A percentile compares a stretch with the other conserved stretches of the same genome.
phyloP scores from a whole-genome alignment of 108 stramenopile species.

The Skeletonema potamos region DNA sequence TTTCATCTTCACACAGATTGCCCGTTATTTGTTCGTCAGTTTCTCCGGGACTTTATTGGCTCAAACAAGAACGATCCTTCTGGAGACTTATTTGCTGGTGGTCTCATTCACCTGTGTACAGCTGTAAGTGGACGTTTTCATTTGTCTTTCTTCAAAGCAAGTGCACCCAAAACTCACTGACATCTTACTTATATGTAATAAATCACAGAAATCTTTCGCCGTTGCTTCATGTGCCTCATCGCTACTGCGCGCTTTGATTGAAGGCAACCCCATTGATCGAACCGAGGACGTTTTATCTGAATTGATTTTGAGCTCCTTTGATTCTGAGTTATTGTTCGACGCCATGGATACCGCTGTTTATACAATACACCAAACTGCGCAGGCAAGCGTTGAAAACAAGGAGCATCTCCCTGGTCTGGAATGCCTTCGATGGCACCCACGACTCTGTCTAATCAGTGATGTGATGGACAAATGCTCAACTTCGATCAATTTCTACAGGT shows the following conservation, averaged over 20 bases:
- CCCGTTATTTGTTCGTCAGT: constrained; percentile 24
- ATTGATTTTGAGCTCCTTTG: constrained; percentile 25
- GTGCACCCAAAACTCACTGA: too few relatives aligned
- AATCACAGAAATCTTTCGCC: constrained; percentile 28
- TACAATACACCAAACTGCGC: constrained; percentile 6
- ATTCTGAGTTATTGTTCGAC: constrained; percentile 12
- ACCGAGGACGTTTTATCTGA: constrained; percentile 35
- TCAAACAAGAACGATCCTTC: not conserved
- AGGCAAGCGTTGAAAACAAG: not conserved
- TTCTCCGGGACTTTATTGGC: constrained; percentile 22
- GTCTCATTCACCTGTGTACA: constrained; percentile 26
- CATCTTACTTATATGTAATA: not conserved
- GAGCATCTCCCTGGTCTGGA: not conserved
- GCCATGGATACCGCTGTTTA: constrained; percentile 23
- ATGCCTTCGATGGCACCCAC: constrained; percentile 16
- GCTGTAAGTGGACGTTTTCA: constrained; percentile 23
- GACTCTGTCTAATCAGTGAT: constrained; percentile 32
- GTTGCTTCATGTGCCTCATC: constrained; percentile 37
- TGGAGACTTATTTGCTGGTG: constrained; percentile 18
- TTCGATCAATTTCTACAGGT: constrained; percentile 14
- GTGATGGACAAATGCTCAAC: constrained; percentile 17
- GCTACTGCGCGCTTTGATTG: constrained; percentile 35
- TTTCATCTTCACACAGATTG: constrained; percentile 35
- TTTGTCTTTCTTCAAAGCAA: not conserved
- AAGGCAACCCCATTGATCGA: constrained; percentile 32